Evolutionary conservation across 352 stramenopile species (phyloP).

Genomic region (Phytophthora ramorum): DNA sequence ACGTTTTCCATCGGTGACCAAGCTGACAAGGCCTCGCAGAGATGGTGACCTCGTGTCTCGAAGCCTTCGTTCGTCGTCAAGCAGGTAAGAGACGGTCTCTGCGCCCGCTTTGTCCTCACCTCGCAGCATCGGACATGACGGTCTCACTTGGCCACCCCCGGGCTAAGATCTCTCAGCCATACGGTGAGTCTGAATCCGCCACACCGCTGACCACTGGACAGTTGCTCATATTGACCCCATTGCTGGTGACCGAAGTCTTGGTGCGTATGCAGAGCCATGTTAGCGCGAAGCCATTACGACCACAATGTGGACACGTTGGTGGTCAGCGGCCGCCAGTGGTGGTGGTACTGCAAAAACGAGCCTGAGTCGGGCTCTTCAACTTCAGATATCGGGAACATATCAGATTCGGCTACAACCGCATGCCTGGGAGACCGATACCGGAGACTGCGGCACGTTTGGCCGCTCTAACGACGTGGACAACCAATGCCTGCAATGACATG

Average conservation of each 20-base stretch:
- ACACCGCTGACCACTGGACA: too few species aligned
- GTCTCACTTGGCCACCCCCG: too few species aligned
- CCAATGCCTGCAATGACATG: background rate
- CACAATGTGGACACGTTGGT: background rate
- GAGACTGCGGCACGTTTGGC: background rate
- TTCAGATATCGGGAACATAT: background rate
- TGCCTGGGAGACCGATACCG: background rate
- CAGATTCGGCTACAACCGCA: background rate
- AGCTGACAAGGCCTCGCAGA: background rate
- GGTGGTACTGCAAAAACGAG: background rate
- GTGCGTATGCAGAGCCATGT: too few species aligned
- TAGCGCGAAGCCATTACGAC: background rate
- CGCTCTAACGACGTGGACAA: background rate
- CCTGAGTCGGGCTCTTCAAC: background rate
- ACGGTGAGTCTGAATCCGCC: too few species aligned
- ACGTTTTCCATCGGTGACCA: background rate
- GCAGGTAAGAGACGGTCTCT: background rate
- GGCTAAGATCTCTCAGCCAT: too few species aligned
- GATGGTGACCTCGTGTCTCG: background rate
- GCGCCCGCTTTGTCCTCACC: background rate
- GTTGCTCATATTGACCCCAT: too few species aligned
- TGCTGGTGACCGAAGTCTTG: too few species aligned
- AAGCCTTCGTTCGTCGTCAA: background rate
- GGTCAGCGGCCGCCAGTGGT: background rate
- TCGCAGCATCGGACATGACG: background rate